Conservation (phyloP, 441 rosid species). For the Flueggea neowawraea region DNA sequence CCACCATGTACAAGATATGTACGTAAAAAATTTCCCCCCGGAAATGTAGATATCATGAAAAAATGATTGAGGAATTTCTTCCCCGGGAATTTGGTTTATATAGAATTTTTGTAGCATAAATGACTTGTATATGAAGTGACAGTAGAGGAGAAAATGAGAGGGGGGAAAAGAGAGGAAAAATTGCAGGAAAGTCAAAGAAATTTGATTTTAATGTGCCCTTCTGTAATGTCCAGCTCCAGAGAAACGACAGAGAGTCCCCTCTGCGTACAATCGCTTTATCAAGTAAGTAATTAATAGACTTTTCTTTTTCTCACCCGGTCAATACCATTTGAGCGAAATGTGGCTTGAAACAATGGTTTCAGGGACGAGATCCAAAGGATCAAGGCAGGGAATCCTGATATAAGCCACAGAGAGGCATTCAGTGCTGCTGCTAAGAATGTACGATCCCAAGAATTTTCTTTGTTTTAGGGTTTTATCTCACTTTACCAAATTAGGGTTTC, state of each 20-base stretch:
- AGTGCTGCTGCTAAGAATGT: slow-evolving; percentile 99
- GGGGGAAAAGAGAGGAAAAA: slow-evolving; percentile 13
- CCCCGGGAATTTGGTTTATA: slow-evolving; percentile 1
- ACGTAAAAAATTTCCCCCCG: slow-evolving; percentile 27
- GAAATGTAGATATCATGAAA: slow-evolving; percentile 35
- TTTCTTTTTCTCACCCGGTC: too few relatives aligned
- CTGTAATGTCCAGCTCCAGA: slow-evolving; percentile 79
- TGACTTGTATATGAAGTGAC: slow-evolving; percentile 28
- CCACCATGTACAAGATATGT: background rate
- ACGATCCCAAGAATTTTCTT: slow-evolving; percentile 22
- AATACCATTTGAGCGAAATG: too few relatives aligned
- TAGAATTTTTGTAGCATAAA: slow-evolving; percentile 26
- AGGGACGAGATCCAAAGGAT: slow-evolving; percentile 99
- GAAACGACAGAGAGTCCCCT: slow-evolving; percentile 99
- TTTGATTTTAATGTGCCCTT: slow-evolving; percentile 39
- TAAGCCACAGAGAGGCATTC: slow-evolving; percentile 99
- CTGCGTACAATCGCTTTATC: slow-evolving; percentile 98
- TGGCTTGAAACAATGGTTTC: too few relatives aligned
- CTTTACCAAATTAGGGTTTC: slow-evolving; percentile 37
- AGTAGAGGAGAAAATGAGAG: slow-evolving; percentile 25
- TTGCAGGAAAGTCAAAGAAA: slow-evolving; percentile 21
- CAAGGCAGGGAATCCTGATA: slow-evolving; percentile 98
- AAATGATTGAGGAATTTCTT: slow-evolving; percentile 21
- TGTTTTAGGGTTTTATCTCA: slow-evolving; percentile 13
- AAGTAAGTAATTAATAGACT: slow-evolving; percentile 68